Evolutionary conservation across 768 basidiomycete genomes (phyloP).

Genomic region (Hygrocybe punicea): DNA sequence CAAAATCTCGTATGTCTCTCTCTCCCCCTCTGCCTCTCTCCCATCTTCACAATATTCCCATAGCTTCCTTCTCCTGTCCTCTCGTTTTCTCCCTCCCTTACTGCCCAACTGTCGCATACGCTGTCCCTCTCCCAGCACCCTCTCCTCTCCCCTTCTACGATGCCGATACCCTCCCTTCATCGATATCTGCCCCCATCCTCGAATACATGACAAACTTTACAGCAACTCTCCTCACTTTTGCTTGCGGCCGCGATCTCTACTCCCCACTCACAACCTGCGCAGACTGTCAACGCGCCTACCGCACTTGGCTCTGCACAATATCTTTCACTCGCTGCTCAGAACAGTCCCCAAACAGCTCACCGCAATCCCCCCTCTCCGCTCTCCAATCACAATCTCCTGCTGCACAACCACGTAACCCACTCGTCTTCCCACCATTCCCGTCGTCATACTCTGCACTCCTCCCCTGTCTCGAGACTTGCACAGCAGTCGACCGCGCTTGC

Average conservation of each 20-base stretch:
- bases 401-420: constrained; percentile 39
- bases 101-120: constrained; percentile 68
- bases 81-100: constrained; percentile 68
- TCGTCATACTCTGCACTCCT: constrained; percentile 57
- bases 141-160: constrained; percentile 44
- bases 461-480: constrained; percentile 79
- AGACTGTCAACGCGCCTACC: constrained; percentile 71
- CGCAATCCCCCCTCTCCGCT: constrained; percentile 45
- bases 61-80: constrained; percentile 66
- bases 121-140: constrained; percentile 62
- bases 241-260: constrained; percentile 78
- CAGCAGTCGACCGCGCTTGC: constrained; percentile 69
- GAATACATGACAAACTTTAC: constrained; percentile 72
- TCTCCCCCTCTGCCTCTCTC: neutral
- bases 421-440: constrained; percentile 44
- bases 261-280: constrained; percentile 74
- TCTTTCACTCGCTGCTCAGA: constrained; percentile 77
- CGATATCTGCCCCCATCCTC: constrained; percentile 50
- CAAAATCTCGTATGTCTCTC: constrained; percentile 61
- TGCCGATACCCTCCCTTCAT: constrained; percentile 46
- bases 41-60: neutral
- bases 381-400: constrained; percentile 44
- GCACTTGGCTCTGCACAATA: constrained; percentile 71
- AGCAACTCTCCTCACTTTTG: constrained; percentile 61
- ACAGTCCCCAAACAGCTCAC: constrained; percentile 28